Percentiles rank a stretch among this genome's conserved stretches.
Conservation (phyloP, 371 early-diverging fungal species). For the Blakeslea trispora region DNA sequence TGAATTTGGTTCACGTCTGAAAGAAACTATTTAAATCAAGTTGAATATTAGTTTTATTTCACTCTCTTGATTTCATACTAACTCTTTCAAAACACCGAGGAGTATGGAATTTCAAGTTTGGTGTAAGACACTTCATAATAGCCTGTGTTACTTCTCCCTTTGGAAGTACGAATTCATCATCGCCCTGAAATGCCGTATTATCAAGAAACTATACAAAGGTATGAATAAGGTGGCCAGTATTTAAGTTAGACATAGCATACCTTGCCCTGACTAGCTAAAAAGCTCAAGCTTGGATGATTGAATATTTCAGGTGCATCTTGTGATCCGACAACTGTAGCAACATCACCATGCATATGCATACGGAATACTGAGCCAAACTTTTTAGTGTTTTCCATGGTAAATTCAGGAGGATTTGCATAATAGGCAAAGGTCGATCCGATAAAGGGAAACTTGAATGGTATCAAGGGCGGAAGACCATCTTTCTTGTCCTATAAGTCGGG, state of each 20-base stretch:
- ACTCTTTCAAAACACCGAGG: constrained; percentile 24
- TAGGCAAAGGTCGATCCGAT: constrained; percentile 28
- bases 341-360: constrained; percentile 32
- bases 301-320: constrained; percentile 28
- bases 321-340: constrained; percentile 25
- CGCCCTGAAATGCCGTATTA: neutral
- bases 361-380: constrained; percentile 32
- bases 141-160: neutral
- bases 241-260: constrained; percentile 17
- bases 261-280: constrained; percentile 18
- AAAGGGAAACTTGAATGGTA: constrained; percentile 30
- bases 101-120: constrained; percentile 28
- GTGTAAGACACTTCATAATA: constrained; percentile 28
- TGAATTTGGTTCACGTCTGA: neutral
- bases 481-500: neutral
- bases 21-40: neutral
- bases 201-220: neutral
- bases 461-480: neutral
- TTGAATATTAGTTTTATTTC: neutral
- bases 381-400: constrained; percentile 25
- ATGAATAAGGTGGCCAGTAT: neutral
- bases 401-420: constrained; percentile 20
- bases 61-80: neutral
- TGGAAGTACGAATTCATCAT: constrained; percentile 7
- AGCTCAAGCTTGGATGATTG: constrained; percentile 26